phyloP scores from a whole-genome alignment of 768 basidiomycete genomes.

The Tulasnella sp. region DNA sequence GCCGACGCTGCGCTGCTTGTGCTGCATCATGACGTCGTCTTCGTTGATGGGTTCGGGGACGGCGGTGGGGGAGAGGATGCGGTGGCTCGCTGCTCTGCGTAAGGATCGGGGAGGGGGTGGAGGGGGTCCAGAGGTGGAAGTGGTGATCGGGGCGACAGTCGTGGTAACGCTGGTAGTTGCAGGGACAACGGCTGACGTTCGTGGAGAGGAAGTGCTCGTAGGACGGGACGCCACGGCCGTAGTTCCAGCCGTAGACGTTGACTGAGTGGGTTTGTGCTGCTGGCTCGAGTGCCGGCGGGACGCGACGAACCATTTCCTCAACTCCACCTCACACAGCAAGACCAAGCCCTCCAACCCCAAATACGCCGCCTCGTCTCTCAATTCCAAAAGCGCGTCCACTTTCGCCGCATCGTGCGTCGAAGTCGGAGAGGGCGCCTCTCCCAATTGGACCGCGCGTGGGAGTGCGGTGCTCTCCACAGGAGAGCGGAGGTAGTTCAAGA shows the following conservation, averaged over 20 bases:
- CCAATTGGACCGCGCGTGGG: constrained; percentile 55
- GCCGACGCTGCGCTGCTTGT: background rate
- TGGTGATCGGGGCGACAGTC: background rate
- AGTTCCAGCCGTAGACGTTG: background rate
- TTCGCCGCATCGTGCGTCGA: constrained; percentile 34
- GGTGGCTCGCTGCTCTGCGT: background rate
- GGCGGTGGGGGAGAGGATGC: background rate
- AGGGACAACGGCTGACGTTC: background rate
- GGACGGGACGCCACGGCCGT: background rate
- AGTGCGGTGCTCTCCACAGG: constrained; percentile 41
- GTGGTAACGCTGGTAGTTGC: background rate
- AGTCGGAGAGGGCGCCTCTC: background rate
- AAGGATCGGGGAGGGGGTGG: background rate
- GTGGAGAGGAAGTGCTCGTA: background rate
- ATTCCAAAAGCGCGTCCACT: constrained; percentile 64
- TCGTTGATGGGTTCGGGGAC: constrained; percentile 9
- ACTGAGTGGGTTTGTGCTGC: background rate
- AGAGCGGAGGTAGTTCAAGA: constrained; percentile 66
- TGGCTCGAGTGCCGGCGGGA: background rate
- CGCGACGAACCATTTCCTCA: constrained; percentile 33
- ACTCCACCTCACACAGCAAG: constrained; percentile 63
- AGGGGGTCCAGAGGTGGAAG: background rate
- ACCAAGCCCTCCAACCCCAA: constrained; percentile 64
- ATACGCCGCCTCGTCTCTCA: constrained; percentile 74
- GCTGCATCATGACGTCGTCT: background rate